Base-by-base conservation (phyloP, 768 basidiomycete species). In the Auricularia sp. region DNA sequence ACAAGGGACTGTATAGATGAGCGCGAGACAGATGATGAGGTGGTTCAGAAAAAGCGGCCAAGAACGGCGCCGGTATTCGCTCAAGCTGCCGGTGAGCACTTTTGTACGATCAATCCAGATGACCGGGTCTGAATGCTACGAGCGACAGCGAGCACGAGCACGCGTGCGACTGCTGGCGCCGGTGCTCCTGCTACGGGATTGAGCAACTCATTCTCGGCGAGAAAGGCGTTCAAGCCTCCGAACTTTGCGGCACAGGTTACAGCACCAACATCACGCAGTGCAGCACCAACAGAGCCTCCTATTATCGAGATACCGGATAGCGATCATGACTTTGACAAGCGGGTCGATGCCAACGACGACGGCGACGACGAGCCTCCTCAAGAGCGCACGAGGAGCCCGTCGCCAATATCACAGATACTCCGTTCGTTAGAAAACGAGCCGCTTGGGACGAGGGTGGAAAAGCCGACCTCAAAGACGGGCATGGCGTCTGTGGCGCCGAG, bases 131-230 rank as follows among this genome's bases (percentile, higher is more conserved):
- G 24, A 56, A 13, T 35, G 29, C n/a, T 24, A 29, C 42, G 61
- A 62, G 54, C 54, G 24, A 10, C 29, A 11, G 29, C 64, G 39
- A 51, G 18, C 16, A 62, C 5, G n/a, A 5, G 58, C 42, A 34
- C 39, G 33, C 24, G 58, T 39, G 21, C 56, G 29, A 13, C n/a
- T 29, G 44, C 39, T 54, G 18, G 29, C 16, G 13, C 33, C 42
- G 63, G 58, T 14, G 37, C 61, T 2, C n/a, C 34, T 18, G 33
- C 54, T 18, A 21, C 44, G 24, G 21, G 54, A 21, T 7, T 54
- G 42, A 24, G 39, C 44, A 62, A 36, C 65, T 18, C 54, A 47
- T 61, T 42, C 63, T 21, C 79, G 1, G 83, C 83, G 1, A 78
- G 70, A 42, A 69, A 65, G 42, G 69, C 64, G 14, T 69, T 72